Evolutionary conservation across 2,329 filamentous ascomycete genomes (phyloP).

Genomic region (Paecilomyces formosus): DNA sequence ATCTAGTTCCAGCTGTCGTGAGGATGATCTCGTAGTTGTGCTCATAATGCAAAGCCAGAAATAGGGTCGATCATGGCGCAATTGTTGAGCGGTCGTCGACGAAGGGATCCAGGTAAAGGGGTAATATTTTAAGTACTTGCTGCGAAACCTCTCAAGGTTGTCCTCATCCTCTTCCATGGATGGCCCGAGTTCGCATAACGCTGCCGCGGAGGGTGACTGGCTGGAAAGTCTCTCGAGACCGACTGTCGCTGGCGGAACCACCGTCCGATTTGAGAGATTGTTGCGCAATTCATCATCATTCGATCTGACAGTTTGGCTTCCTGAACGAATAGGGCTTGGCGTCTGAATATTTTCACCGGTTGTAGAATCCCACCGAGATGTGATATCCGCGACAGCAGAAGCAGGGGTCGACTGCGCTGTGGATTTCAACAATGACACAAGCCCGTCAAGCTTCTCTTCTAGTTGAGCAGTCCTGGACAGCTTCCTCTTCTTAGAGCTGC

Average conservation of each 20-base stretch:
- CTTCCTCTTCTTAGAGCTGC: slow-evolving; percentile 5
- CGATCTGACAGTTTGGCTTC: background rate
- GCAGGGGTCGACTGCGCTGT: slow-evolving; percentile 5
- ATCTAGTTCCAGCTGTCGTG: slow-evolving; percentile 34
- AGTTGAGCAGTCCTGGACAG: slow-evolving; percentile 14
- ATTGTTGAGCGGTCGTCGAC: slow-evolving; percentile 28
- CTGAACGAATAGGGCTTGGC: background rate
- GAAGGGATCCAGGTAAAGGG: slow-evolving; percentile 40
- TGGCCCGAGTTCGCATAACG: slow-evolving; percentile 2
- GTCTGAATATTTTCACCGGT: background rate
- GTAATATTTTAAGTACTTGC: slow-evolving; percentile 35
- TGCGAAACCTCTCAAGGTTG: slow-evolving; percentile 36
- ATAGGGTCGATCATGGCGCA: slow-evolving; percentile 40
- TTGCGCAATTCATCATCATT: background rate
- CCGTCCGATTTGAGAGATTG: background rate
- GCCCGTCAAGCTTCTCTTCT: slow-evolving; percentile 18
- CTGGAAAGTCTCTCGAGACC: background rate
- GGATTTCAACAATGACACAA: slow-evolving; percentile 20
- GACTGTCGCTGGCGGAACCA: background rate
- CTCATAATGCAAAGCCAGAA: slow-evolving; percentile 46
- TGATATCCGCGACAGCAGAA: background rate
- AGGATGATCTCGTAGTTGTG: slow-evolving; percentile 36
- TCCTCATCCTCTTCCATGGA: slow-evolving; percentile 32
- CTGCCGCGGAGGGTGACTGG: background rate
- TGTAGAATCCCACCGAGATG: background rate